Evolutionary conservation across 2,329 filamentous ascomycete genomes (phyloP), one percentile per base, ranked within the genome.

Genomic region (Ophiosphaerella narmari): DNA sequence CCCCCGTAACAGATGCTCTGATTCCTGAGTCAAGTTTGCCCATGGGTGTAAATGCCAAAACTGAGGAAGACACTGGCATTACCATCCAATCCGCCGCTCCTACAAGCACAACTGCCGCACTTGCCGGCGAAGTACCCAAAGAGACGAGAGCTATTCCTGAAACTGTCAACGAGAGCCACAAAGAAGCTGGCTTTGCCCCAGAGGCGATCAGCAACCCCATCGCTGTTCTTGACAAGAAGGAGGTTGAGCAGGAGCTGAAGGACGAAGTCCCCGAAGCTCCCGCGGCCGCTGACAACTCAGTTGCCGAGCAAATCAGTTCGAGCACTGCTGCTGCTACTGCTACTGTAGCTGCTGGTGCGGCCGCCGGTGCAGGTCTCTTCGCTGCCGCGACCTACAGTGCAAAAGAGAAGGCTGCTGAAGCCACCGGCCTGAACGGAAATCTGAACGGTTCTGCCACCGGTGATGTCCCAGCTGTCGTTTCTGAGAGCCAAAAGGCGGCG

Each of bases 21-120:
- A 91, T 94, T 57, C 90, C 91, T 14, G 90, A 95, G 75, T 93
- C 90, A 7, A 90, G 88, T 72, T 80, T 94, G 56, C 88, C 89
- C 11, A 87, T 91, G 72, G 82, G 80, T 36, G 74, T 70, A 18
- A 76, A 75, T 51, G 72, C 73, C 43, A 71, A 71, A 46, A 65
- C 57, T 26, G 65, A 73, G 54, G 58, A 68, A 54, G 74, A 75
- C 39, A 70, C 73, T 8, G 72, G 73, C 43, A 54, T 73, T 33
- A 70, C 72, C 43, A 74, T 77, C 41, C 75, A 75, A 52, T 77
- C 75, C 18, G 72, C 72, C 48, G 74, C 70, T 26, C 73, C 76
- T 23, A 59, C 66, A 29, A 77, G 74, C 71, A 78, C 77, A 13
- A 80, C 78, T 36, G 75, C 74, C 41, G 66, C 73, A 43, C 73